A percentile compares a stretch with the other conserved stretches of the same genome.
Evolutionary conservation across 345 rosid species (phyloP).

Genomic region (Citrus australasica): DNA sequence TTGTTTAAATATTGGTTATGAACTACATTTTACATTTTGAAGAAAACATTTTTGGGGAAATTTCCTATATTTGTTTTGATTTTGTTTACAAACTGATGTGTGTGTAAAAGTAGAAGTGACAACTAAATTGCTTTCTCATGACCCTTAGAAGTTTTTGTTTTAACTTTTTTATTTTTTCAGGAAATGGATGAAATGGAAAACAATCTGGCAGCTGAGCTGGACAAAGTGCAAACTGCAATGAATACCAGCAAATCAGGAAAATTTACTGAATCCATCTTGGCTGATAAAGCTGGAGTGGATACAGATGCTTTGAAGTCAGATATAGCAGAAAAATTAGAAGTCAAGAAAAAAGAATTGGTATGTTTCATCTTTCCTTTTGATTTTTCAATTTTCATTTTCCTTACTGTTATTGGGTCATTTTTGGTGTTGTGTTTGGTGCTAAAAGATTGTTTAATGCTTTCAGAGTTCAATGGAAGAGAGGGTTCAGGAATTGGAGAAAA

Average conservation of each 20-base stretch:
- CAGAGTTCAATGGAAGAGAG: conserved; percentile 73
- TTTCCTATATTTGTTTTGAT: background rate
- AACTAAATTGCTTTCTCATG: background rate
- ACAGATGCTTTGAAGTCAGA: conserved; percentile 42
- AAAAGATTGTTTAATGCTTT: conserved; percentile 23
- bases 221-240: conserved; percentile 35
- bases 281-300: conserved; percentile 35
- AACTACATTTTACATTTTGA: background rate
- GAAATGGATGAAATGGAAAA: conserved; percentile 64
- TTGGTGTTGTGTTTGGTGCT: conserved; percentile 2
- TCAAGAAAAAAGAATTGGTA: conserved; percentile 75
- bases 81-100: background rate
- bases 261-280: conserved; percentile 26
- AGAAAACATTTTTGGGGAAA: background rate
- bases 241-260: conserved; percentile 29
- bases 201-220: conserved; percentile 47
- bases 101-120: background rate
- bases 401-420: background rate
- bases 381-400: conserved; percentile 2
- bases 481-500: conserved; percentile 67
- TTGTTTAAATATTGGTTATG: background rate
- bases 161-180: conserved; percentile 31
- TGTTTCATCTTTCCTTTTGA: conserved; percentile 8
- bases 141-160: background rate
- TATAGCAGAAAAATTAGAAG: conserved; percentile 59